Evolutionary conservation across 192 early-diverging fungal genomes (phyloP).

Genomic region (Coemansia sp.): DNA sequence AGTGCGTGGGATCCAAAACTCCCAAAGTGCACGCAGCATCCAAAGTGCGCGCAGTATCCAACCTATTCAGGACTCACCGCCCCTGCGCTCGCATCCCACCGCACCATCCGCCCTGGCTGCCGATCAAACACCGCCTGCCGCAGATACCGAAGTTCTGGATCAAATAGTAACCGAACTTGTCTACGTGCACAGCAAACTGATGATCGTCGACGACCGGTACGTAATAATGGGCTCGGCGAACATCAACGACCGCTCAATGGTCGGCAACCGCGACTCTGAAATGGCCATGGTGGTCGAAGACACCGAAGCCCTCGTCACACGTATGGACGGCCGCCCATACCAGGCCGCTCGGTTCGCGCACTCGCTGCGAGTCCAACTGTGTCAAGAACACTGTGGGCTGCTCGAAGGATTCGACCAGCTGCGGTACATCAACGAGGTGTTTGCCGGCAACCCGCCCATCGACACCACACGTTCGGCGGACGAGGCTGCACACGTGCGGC

Average conservation of each 20-base stretch:
- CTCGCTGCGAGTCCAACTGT: slow-evolving; percentile 71
- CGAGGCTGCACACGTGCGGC: slow-evolving; percentile 6
- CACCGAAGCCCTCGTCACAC: slow-evolving; percentile 60
- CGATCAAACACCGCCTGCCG: background rate
- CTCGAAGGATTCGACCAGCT: slow-evolving; percentile 55
- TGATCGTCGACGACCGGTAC: slow-evolving; percentile 84
- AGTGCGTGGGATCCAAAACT: slow-evolving; percentile 16
- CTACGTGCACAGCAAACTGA: slow-evolving; percentile 84
- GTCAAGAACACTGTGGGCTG: slow-evolving; percentile 80
- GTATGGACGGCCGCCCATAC: slow-evolving; percentile 75
- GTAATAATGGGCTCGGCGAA: slow-evolving; percentile 87
- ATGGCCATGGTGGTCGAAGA: slow-evolving; percentile 84
- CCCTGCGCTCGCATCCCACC: slow-evolving; percentile 10
- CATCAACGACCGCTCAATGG: slow-evolving; percentile 89
- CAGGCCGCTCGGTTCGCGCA: slow-evolving; percentile 73
- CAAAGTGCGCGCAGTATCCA: background rate
- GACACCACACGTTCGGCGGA: slow-evolving; percentile 21
- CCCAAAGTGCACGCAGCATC: background rate
- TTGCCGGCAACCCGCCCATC: slow-evolving; percentile 41
- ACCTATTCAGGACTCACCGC: background rate
- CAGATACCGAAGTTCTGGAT: slow-evolving; percentile 23
- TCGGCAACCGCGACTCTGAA: slow-evolving; percentile 84
- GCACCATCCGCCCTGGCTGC: slow-evolving; percentile 6
- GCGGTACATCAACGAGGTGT: slow-evolving; percentile 44
- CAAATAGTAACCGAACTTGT: slow-evolving; percentile 74